Percentiles rank a stretch among this genome's conserved stretches.
These are phyloP conservation scores for Letharia lupina DNA, from an alignment of 495 filamentous ascomycete genomes.

Conservation along the genomic window DNA sequence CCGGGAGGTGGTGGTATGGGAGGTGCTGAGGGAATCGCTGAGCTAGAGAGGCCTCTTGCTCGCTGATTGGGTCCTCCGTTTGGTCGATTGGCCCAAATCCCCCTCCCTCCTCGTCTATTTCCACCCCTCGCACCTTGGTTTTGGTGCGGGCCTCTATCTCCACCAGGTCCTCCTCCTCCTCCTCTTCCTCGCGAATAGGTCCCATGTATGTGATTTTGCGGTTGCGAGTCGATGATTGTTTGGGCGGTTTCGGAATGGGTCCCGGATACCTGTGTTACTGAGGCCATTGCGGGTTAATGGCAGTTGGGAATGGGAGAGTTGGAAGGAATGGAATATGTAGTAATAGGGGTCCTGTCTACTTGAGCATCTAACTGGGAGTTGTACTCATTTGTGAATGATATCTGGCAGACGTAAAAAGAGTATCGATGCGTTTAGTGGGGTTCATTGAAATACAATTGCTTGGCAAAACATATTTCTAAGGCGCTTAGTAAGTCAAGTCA, in stretches of 20 bases:
- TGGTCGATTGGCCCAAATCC: conserved; percentile 8
- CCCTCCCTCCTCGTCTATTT: conserved; percentile 21
- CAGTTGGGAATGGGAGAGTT: not conserved
- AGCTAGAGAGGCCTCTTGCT: conserved; percentile 8
- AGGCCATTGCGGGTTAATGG: conserved; percentile 11
- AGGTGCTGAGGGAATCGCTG: conserved; percentile 18
- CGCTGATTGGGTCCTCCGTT: conserved; percentile 10
- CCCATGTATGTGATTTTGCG: not conserved
- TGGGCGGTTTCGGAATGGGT: not conserved
- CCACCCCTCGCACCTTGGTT: conserved; percentile 19
- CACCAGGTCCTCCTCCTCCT: conserved; percentile 10
- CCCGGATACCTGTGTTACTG: conserved; percentile 11
- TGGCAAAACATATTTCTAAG: too few relatives aligned
- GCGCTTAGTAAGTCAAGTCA: too few relatives aligned
- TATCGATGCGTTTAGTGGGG: not conserved
- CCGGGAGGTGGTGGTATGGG: conserved; percentile 26
- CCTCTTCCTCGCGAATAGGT: not conserved
- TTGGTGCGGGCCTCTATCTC: conserved; percentile 7
- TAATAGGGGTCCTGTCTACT: not conserved
- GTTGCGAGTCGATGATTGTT: not conserved
- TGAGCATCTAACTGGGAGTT: not conserved
- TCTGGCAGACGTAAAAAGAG: not conserved
- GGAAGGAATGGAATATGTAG: not conserved
- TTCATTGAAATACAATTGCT: not conserved
- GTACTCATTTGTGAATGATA: not conserved